Evolutionary conservation across 1,284 basidiomycete species (phyloP).

Genomic region (Salmacisia buchloeana): DNA sequence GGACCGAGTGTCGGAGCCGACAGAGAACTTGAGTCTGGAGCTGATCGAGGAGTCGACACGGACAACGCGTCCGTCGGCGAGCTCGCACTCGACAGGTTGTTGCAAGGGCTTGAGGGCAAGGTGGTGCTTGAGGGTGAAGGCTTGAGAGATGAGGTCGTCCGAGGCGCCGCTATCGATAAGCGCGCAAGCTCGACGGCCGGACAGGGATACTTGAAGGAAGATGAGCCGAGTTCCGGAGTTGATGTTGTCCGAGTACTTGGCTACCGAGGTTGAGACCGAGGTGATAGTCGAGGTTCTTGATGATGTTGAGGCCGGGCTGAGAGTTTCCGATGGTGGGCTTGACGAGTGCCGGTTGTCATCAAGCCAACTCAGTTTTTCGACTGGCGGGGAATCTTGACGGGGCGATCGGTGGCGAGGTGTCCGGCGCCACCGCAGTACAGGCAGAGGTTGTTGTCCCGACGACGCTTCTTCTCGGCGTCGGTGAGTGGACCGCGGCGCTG

Average conservation of each 20-base stretch:
- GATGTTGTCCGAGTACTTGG: neutral
- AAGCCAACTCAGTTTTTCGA: slow-evolving; percentile 3
- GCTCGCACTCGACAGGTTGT: neutral
- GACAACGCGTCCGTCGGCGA: neutral
- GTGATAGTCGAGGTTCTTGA: neutral
- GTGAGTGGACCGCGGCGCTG: slow-evolving; percentile 7
- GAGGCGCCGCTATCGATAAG: slow-evolving; percentile 7
- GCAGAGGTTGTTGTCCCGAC: slow-evolving; percentile 6
- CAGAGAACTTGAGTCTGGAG: neutral
- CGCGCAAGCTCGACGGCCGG: slow-evolving; percentile 6
- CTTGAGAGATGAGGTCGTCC: slow-evolving; percentile 8
- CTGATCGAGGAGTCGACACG: slow-evolving; percentile 7
- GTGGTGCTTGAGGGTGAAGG: neutral
- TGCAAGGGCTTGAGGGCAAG: neutral
- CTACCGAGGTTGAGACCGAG: neutral
- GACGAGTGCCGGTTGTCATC: slow-evolving; percentile 3
- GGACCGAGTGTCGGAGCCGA: slow-evolving; percentile 1
- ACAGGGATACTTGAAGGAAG: neutral
- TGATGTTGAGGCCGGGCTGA: neutral
- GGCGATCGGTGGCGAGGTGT: neutral
- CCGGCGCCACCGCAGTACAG: slow-evolving; percentile 1
- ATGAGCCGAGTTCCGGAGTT: neutral
- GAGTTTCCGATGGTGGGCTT: neutral
- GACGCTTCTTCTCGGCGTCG: neutral
- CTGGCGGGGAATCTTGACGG: neutral